Evolutionary conservation across 2,329 filamentous ascomycete genomes (phyloP).

Genomic region (Fusarium veterinarium): DNA sequence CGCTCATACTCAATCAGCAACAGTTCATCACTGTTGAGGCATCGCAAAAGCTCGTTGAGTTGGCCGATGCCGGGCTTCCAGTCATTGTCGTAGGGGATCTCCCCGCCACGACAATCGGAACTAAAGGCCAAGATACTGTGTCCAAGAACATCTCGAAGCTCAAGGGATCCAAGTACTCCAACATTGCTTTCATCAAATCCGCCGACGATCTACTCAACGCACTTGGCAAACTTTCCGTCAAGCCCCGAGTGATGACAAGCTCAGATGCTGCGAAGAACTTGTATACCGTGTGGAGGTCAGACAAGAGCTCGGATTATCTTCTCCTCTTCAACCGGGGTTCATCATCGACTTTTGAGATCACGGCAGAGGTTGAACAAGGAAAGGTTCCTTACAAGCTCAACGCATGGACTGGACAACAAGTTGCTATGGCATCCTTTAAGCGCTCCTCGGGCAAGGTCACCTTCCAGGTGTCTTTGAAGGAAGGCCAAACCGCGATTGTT

Average conservation of each 20-base stretch:
- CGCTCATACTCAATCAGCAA: not conserved
- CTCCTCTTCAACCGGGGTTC: not conserved
- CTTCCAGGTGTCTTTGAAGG: not conserved
- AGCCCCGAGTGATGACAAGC: rapidly evolving
- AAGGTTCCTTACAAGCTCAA: not conserved
- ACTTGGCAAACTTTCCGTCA: rapidly evolving
- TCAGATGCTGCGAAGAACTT: not conserved
- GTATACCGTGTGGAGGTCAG: not conserved
- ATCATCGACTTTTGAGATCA: not conserved
- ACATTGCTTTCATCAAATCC: not conserved
- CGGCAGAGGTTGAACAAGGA: rapidly evolving
- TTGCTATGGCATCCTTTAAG: not conserved
- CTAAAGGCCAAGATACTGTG: not conserved
- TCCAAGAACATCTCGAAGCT: not conserved
- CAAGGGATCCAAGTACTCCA: not conserved
- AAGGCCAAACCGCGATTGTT: rapidly evolving
- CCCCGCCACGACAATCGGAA: not conserved
- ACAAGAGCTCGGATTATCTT: not conserved
- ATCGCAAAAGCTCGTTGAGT: not conserved
- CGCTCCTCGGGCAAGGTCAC: rapidly evolving
- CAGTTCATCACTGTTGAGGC: not conserved
- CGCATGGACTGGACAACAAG: not conserved
- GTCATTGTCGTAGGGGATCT: not conserved
- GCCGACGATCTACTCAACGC: not conserved
- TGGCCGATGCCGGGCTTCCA: not conserved